Evolutionary conservation across 345 rosid genomes (phyloP), one percentile per base, ranked within the genome.

Genomic region (Rhizophora mangle): DNA sequence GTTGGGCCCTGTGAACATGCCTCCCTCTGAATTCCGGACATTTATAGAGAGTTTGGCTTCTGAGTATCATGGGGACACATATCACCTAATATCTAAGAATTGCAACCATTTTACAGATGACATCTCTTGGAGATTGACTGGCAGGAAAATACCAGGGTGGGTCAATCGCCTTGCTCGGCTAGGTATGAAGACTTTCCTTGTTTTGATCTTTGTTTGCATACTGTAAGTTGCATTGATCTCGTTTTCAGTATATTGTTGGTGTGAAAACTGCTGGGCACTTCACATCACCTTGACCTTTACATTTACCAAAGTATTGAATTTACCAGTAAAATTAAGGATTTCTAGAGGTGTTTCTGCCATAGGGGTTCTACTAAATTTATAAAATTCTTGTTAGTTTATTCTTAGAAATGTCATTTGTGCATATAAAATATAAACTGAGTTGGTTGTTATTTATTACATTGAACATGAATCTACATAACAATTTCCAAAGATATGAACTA

Each of bases 61-160:
- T 37, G 92, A 86, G 72, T 87, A 89, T 76, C 92, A 89, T 69
- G 96, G 96, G 68, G 96, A 89, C 76, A 87, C 92, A 26, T 89
- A 87, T 69, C 85, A 89, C 70, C 90, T 89, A 51, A 87, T 87
- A 67, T 83, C 92, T 63, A 89, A 87, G 79, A 89, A 89, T 65
- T 89, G 92, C 86, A 89, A 89, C 80, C 92, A 89, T 71, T 89
- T 89, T 60, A 89, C 90, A 3, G 85, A 86, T 43, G 90, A 89
- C 49, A 78, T 87, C 2, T 63, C 89, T 3, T 60, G 55, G 68
- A 89, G 87, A 78, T 75, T 89, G 83, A 83, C 82, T 1, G 84
- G 84, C 66, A 86, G 79, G 74, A 70, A 53, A 52, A 82, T 87
- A 77, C 96, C 96, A 21, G 85, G 90, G 53, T 89, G 92, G 90